phyloP scores from a whole-genome alignment of 306 rosid genomes.

The Ormosia semicastrata region DNA sequence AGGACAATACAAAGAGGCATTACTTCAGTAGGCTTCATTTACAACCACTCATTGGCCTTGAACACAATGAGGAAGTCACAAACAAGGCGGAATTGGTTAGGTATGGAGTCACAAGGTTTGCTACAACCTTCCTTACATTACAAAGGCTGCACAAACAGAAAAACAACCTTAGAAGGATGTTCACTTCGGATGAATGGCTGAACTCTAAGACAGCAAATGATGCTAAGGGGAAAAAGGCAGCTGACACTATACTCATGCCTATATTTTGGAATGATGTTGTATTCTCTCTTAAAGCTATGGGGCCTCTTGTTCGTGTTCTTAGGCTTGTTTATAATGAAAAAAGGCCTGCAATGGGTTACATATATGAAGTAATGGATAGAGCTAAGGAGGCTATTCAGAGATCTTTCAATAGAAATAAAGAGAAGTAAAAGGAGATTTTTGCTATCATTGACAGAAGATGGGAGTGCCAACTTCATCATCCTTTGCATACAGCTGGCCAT shows the following conservation, averaged over 20 bases:
- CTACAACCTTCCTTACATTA: background rate
- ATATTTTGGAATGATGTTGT: background rate
- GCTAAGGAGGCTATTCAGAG: too few relatives aligned
- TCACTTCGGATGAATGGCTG: background rate
- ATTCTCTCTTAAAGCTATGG: background rate
- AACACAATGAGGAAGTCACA: background rate
- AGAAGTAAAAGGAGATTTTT: too few relatives aligned
- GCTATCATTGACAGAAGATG: too few relatives aligned
- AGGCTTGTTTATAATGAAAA: too few relatives aligned
- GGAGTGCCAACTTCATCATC: too few relatives aligned
- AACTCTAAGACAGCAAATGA: background rate
- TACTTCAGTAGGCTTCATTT: too few relatives aligned
- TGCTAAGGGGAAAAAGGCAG: background rate
- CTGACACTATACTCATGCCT: background rate
- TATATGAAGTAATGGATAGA: too few relatives aligned
- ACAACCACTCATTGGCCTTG: too few relatives aligned
- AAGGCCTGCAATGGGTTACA: background rate
- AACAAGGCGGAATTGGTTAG: background rate
- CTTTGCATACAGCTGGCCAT: too few relatives aligned
- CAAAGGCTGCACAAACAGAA: background rate
- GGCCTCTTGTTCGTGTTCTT: background rate
- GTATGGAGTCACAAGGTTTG: background rate
- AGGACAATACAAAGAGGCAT: too few relatives aligned
- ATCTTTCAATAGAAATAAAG: too few relatives aligned
- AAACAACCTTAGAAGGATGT: background rate